phyloP scores from a whole-genome alignment of 768 basidiomycete genomes.

The Russula olivacea region DNA sequence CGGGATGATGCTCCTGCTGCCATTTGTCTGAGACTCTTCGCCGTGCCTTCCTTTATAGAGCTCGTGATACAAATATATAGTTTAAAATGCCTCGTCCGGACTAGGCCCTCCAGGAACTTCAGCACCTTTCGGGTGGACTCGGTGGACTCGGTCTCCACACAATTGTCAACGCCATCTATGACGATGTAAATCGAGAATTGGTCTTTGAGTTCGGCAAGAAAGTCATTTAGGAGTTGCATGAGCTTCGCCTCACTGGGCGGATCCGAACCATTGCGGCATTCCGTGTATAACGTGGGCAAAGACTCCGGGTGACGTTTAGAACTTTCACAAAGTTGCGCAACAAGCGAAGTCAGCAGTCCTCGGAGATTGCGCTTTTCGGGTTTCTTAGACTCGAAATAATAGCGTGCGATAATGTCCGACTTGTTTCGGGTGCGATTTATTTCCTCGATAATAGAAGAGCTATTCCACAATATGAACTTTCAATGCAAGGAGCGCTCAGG shows the following conservation, averaged over 20 bases:
- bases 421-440: neutral
- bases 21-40: neutral
- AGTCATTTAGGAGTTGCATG: neutral
- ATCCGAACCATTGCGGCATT: neutral
- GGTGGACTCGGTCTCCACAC: neutral
- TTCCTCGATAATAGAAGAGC: conserved; percentile 1
- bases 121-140: neutral
- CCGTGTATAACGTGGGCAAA: neutral
- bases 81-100: neutral
- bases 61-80: neutral
- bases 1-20: neutral
- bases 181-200: neutral
- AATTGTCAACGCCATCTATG: neutral
- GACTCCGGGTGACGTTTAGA: neutral
- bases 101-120: neutral
- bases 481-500: too few relatives aligned
- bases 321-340: neutral
- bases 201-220: neutral
- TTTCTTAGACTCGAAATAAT: neutral
- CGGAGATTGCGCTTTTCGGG: neutral
- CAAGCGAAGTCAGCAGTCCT: neutral
- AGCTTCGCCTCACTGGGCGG: neutral
- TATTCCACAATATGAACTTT: neutral
- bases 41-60: neutral
- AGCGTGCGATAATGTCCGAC: neutral